Base-by-base conservation (phyloP, 805 yeast genomes). In the Candida stauntonica region DNA sequence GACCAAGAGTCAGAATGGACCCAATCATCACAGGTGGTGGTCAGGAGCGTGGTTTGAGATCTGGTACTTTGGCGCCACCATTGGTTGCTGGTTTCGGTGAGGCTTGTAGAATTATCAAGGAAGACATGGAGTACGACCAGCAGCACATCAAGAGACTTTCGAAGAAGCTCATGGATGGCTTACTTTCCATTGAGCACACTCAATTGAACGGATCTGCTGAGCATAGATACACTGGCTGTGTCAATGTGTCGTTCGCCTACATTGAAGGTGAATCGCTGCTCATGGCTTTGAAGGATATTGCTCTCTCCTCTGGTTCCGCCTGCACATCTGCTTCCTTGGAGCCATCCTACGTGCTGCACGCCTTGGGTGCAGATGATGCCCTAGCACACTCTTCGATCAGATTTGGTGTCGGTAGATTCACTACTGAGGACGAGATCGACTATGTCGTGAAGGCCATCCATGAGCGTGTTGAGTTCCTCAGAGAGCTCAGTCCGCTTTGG, bases 291-390 rank as follows among this genome's bases (percentile, higher is more conserved):
- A 89, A 91, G 62, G 99, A 93, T 61, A 87, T 93, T 57, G 99
- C 99, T 0, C 72, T 93, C 49, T 81, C 94, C 45, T 86, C 96
- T 1, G 99, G 99, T 20, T 88, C 97, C 12, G 99, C 99, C 4
- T 93, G 99, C 73, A 93, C 99, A 4, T 91, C 98, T 19, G 97
- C 99, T 0, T 93, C 98, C 4, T 73, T 93, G 57, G 99, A 93
- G 64, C 99, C 99, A 11, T 87, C 96, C 6, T 93, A 93, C 55
- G 99, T 93, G 29, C 73, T 93, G 55, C 95, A 89, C 54, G 98
- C 99, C 0, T 70, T 93, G 33, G 99, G 99, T 39, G 96, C 95
- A 13, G 98, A 91, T 63, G 99, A 93, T 58, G 97, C 97, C 5
- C 71, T 93, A 54, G 99, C 99, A 4, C 99, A 93, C 65, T 88